Base-by-base conservation (phyloP, 371 early-diverging fungal genomes). In the Mucor velutinosus region DNA sequence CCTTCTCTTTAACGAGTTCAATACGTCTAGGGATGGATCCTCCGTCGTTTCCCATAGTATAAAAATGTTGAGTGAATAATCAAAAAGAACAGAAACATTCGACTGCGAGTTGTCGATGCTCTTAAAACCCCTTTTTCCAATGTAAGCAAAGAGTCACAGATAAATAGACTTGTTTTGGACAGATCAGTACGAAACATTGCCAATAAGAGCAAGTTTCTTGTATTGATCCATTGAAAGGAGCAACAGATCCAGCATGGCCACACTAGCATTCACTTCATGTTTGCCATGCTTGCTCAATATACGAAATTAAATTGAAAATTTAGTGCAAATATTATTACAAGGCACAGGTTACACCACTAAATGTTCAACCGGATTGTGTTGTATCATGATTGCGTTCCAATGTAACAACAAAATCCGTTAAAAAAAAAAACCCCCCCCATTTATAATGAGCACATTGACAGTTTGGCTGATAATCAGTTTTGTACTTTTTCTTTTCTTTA, bases 21-120 rank as follows among this genome's bases (percentile, higher is more conserved):
- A 88, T 89, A 49, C 99, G 87, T 76, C 90, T 89, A 58, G 97
- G 99, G 73, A 98, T 98, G 55, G 92, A 91, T 69, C 99, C 98
- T 57, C 98, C 99, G 85, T 97, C 99, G 79, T 94, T 92, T 74
- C 96, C 96, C 95, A 95, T 95, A 25, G 5, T 51, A 8, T 11
- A 25, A 25, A 23, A 49, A n/a, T 19, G 51, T 23, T 25, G 11
- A 51, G 23, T 51, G 51, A 51, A 51, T 25, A 51, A 51, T 0
- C 10, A 1, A 41, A 41, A 41, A 6, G 5, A 2, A 3, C 2
- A 23, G 8, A 32, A 47, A 21, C 21, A 27, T 33, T 32, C 33
- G 51, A 51, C 43, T 49, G 51, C 51, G 29, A 56, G 45, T 41
- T 62, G 39, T 29, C 19, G 15, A 23, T 14, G 12, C 7, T 23